A percentile compares a stretch with the other conserved stretches of the same genome.
These are phyloP conservation scores for Cinnamomum micranthum DNA, from an alignment of 164 flowering plant species.

Conservation along the genomic window DNA sequence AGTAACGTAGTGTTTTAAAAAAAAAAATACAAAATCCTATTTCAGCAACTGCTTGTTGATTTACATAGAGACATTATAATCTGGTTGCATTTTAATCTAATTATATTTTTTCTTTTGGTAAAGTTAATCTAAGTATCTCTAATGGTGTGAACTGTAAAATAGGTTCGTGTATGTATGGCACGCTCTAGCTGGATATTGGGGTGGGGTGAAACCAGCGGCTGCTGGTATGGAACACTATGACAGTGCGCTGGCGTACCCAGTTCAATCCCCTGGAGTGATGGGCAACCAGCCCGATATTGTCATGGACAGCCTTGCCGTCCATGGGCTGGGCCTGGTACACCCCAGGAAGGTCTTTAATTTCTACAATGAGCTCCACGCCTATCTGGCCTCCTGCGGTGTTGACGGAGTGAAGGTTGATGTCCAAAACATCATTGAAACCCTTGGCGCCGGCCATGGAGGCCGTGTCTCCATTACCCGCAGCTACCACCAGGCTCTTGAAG, in stretches of 20 bases:
- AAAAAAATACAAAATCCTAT: too few relatives aligned
- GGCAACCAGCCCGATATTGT: slow-evolving; percentile 92
- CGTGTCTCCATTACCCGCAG: slow-evolving; percentile 82
- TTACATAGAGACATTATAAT: too few relatives aligned
- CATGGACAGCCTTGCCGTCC: slow-evolving; percentile 80
- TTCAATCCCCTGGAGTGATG: slow-evolving; percentile 74
- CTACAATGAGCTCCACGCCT: slow-evolving; percentile 89
- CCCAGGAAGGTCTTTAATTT: slow-evolving; percentile 87
- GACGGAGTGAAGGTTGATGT: slow-evolving; percentile 98
- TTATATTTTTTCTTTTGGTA: too few relatives aligned
- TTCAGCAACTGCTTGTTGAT: too few relatives aligned
- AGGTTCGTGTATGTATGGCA: slow-evolving; percentile 95
- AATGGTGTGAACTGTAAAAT: slow-evolving; percentile 1
- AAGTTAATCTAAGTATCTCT: neutral
- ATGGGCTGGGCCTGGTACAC: slow-evolving; percentile 83
- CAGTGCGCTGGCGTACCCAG: slow-evolving; percentile 70
- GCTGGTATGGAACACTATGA: slow-evolving; percentile 88
- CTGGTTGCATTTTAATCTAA: too few relatives aligned
- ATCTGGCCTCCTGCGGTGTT: slow-evolving; percentile 86
- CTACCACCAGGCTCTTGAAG: slow-evolving; percentile 88
- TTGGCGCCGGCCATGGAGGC: slow-evolving; percentile 93
- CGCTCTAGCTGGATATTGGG: slow-evolving; percentile 98
- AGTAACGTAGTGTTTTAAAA: too few relatives aligned
- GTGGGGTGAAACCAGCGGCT: slow-evolving; percentile 90
- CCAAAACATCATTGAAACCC: slow-evolving; percentile 91